phyloP scores from a whole-genome alignment of 2,329 filamentous ascomycete species.

The Claviceps quebecensis region DNA sequence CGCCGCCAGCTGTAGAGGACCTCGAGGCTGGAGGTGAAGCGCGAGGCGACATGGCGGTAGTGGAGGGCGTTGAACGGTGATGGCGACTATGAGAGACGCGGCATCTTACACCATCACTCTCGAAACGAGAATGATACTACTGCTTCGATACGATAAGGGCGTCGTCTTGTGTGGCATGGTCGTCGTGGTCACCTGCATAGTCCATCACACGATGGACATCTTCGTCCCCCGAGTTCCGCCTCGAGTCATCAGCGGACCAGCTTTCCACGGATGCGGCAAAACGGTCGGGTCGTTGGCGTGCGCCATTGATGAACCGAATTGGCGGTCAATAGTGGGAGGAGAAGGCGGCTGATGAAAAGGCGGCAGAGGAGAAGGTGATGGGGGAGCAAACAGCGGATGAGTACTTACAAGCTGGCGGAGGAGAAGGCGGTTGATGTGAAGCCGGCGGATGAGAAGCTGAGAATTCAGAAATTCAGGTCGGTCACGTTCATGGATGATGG shows the following conservation, averaged over 20 bases:
- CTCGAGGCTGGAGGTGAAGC: conserved; percentile 27
- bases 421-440: too few relatives aligned
- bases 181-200: conserved; percentile 15
- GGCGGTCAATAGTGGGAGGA: conserved; percentile 16
- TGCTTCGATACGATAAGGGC: conserved; percentile 5
- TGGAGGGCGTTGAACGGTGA: conserved; percentile 16
- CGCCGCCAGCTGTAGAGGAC: conserved; percentile 21
- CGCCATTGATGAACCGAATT: conserved; percentile 27
- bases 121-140: background rate
- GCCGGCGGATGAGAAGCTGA: background rate
- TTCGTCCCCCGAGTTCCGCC: conserved; percentile 21
- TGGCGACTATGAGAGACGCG: conserved; percentile 14
- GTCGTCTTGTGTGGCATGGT: conserved; percentile 8
- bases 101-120: conserved; percentile 8
- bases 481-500: background rate
- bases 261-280: conserved; percentile 25
- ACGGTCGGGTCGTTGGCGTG: conserved; percentile 23
- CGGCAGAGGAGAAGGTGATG: too few relatives aligned
- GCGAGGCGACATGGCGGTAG: conserved; percentile 26
- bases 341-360: too few relatives aligned
- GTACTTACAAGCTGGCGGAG: too few relatives aligned
- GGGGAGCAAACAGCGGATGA: too few relatives aligned
- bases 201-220: conserved; percentile 14
- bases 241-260: conserved; percentile 21
- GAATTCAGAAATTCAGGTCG: background rate